Conservation (phyloP, 2,329 filamentous ascomycete genomes). For the Claviceps paspali region DNA sequence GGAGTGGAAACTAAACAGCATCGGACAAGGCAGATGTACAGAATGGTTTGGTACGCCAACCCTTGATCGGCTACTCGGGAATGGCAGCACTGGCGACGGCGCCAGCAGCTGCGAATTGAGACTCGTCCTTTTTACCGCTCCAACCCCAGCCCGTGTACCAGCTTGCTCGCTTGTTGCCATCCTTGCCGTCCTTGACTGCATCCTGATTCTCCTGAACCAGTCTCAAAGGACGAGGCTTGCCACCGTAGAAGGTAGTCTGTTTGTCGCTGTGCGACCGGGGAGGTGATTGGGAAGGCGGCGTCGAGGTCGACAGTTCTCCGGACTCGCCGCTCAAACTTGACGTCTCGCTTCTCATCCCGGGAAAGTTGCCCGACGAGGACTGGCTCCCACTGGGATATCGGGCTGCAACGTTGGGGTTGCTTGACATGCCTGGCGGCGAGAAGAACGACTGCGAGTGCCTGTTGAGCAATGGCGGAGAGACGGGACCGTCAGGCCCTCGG, state of each 20-base stretch:
- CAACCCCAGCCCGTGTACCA: slow-evolving; percentile 48
- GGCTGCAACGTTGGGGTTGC: slow-evolving; percentile 34
- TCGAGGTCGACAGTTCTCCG: slow-evolving; percentile 30
- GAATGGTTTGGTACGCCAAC: background rate
- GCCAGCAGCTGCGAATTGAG: background rate
- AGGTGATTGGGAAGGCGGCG: slow-evolving; percentile 36
- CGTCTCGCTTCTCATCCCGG: slow-evolving; percentile 52
- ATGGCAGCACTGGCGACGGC: slow-evolving; percentile 17
- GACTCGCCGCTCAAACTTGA: slow-evolving; percentile 55
- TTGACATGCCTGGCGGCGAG: slow-evolving; percentile 29
- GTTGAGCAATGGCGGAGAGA: slow-evolving; percentile 43
- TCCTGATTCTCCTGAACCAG: slow-evolving; percentile 67
- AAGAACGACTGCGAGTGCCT: slow-evolving; percentile 52
- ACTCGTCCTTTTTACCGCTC: slow-evolving; percentile 33
- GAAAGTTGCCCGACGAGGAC: slow-evolving; percentile 46
- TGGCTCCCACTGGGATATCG: slow-evolving; percentile 37
- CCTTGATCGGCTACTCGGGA: slow-evolving; percentile 15
- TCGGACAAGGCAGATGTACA: background rate
- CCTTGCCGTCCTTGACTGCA: slow-evolving; percentile 28
- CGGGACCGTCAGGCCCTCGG: slow-evolving; percentile 51
- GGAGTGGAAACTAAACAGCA: background rate
- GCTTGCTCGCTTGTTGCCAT: slow-evolving; percentile 49
- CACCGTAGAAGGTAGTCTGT: slow-evolving; percentile 42
- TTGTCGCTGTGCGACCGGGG: slow-evolving; percentile 36
- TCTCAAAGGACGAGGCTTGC: slow-evolving; percentile 70